Evolutionary conservation across 2,329 filamentous ascomycete genomes (phyloP).

Genomic region (Phialophora verrucosa): DNA sequence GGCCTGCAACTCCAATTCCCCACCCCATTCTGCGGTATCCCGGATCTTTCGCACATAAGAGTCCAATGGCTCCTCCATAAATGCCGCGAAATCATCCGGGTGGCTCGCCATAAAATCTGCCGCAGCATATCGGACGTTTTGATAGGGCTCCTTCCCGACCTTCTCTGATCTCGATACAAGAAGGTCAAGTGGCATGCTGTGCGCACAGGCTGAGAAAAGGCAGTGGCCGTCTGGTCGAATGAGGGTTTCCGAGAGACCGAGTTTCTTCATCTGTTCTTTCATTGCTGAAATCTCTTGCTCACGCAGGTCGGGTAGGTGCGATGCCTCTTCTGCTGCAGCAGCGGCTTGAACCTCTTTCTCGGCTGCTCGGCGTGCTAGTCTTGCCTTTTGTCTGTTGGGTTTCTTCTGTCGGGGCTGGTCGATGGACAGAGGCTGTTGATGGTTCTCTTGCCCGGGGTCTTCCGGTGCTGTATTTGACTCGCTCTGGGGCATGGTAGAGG

Average conservation of each 20-base stretch:
- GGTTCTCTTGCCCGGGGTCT: constrained; percentile 14
- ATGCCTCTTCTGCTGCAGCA: constrained; percentile 76
- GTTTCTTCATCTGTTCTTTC: constrained; percentile 66
- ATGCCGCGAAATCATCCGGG: constrained; percentile 80
- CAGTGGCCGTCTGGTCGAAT: constrained; percentile 94
- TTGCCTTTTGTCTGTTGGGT: constrained; percentile 87
- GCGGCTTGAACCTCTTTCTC: constrained; percentile 74
- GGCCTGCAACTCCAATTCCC: constrained; percentile 86
- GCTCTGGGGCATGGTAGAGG: constrained; percentile 36
- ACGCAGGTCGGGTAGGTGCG: constrained; percentile 73
- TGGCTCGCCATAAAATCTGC: constrained; percentile 78
- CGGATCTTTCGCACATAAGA: constrained; percentile 76
- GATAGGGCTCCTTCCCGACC: constrained; percentile 60
- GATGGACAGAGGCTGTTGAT: constrained; percentile 1
- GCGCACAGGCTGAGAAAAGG: constrained; percentile 87
- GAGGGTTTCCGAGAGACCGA: constrained; percentile 73
- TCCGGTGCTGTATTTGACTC: constrained; percentile 33
- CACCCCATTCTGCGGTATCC: constrained; percentile 94
- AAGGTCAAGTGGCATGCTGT: constrained; percentile 65
- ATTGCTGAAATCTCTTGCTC: constrained; percentile 73
- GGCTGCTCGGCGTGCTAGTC: constrained; percentile 84
- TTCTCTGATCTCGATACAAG: constrained; percentile 21
- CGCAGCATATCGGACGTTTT: constrained; percentile 70
- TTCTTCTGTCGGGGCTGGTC: constrained; percentile 62
- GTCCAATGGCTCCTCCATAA: constrained; percentile 79